Conservation (phyloP, 768 basidiomycete genomes). For the Lenzites betulinus region DNA sequence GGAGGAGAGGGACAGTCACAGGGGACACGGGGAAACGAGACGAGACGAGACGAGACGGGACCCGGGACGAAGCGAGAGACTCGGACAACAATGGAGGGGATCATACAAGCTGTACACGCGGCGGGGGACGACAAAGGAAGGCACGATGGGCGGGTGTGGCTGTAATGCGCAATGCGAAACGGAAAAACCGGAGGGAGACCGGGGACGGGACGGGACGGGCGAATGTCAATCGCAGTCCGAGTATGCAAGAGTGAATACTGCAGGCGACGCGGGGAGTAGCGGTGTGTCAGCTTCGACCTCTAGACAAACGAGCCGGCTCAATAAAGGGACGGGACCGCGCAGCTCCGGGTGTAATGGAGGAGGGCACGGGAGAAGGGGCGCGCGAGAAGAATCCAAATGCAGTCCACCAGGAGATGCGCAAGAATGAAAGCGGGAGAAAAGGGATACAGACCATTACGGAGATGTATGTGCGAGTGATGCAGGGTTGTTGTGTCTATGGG, state of each 20-base stretch:
- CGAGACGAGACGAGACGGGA: conserved; percentile 3
- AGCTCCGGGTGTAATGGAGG: conserved; percentile 13
- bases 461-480: conserved; percentile 20
- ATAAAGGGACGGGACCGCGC: conserved; percentile 10
- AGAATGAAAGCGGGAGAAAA: not conserved
- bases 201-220: not conserved
- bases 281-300: conserved; percentile 12
- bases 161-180: not conserved
- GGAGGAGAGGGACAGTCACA: too few relatives aligned
- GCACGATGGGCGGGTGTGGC: not conserved
- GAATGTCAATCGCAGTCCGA: conserved; percentile 22
- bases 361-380: conserved; percentile 3
- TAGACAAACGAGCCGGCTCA: not conserved
- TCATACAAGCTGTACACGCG: conserved; percentile 29
- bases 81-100: conserved; percentile 21
- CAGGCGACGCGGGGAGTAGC: conserved; percentile 21
- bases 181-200: not conserved
- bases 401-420: not conserved
- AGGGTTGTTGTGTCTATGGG: conserved; percentile 18
- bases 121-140: not conserved
- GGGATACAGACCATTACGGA: conserved; percentile 19
- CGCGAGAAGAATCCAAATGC: conserved; percentile 8
- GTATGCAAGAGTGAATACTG: conserved; percentile 23
- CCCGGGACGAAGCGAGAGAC: not conserved
- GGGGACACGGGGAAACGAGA: not conserved